A percentile compares a stretch with the other conserved stretches of the same genome.
These are phyloP conservation scores for Bacidia gigantensis DNA, from an alignment of 495 filamentous ascomycete species.

Conservation along the genomic window DNA sequence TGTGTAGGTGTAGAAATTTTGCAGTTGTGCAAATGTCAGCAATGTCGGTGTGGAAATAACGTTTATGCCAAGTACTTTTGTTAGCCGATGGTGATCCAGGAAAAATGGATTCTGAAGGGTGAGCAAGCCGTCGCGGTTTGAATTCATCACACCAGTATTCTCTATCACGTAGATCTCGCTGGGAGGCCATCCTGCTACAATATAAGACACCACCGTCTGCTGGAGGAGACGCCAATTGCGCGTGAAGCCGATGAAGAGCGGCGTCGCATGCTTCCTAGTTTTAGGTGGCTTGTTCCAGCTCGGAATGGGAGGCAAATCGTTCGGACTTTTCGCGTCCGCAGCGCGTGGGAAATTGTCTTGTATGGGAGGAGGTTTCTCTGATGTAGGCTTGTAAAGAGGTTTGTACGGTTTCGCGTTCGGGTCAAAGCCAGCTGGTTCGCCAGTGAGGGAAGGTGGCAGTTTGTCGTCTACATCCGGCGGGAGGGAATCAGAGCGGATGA, in stretches of 20 bases:
- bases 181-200: constrained; percentile 48
- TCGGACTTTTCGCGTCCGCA: constrained; percentile 8
- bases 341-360: constrained; percentile 15
- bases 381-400: constrained; percentile 4
- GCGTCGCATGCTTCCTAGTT: constrained; percentile 24
- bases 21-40: constrained; percentile 46
- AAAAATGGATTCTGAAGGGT: constrained; percentile 48
- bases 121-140: constrained; percentile 37
- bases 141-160: constrained; percentile 47
- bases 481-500: constrained; percentile 1
- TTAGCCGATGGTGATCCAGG: constrained; percentile 41
- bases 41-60: constrained; percentile 43
- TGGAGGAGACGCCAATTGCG: constrained; percentile 44
- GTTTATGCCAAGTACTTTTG: constrained; percentile 37
- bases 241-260: constrained; percentile 48
- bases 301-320: constrained; percentile 14
- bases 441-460: not conserved
- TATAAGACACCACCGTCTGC: constrained; percentile 44
- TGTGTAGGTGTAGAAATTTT: constrained; percentile 44
- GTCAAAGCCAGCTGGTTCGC: constrained; percentile 1
- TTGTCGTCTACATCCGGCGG: not conserved
- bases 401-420: constrained; percentile 7
- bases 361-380: constrained; percentile 6
- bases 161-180: constrained; percentile 48
- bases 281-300: constrained; percentile 15